phyloP scores from a whole-genome alignment of 306 rosid species.

The Cicer pinnatifidum region DNA sequence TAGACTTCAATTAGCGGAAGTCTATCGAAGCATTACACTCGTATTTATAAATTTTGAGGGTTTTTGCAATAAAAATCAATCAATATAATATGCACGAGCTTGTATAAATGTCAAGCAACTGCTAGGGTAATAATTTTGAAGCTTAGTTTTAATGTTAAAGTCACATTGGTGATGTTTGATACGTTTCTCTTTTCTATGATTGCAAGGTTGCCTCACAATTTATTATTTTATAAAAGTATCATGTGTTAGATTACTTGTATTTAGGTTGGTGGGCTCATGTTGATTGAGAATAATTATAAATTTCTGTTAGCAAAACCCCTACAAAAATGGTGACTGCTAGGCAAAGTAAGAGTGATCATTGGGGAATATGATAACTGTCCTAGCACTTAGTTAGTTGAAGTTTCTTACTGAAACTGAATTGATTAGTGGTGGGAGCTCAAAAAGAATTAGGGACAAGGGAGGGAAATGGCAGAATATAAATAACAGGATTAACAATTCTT shows the following conservation, averaged over 20 bases:
- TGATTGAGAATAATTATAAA: constrained; percentile 21
- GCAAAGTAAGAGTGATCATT: not conserved
- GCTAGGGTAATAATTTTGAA: constrained; percentile 12
- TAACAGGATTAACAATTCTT: constrained; percentile 20
- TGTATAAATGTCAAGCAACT: constrained; percentile 29
- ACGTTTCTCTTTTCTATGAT: not conserved
- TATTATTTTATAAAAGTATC: constrained; percentile 14
- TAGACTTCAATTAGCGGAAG: constrained; percentile 10
- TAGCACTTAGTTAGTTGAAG: not conserved
- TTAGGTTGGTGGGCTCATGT: constrained; percentile 29
- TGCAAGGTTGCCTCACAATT: constrained; percentile 10
- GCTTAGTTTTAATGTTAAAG: constrained; percentile 40
- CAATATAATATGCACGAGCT: not conserved
- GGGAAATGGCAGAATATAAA: constrained; percentile 8
- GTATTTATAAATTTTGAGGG: constrained; percentile 33
- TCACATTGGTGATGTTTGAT: constrained; percentile 7
- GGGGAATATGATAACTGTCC: constrained; percentile 18
- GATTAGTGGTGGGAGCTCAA: constrained; percentile 14
- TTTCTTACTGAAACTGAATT: not conserved
- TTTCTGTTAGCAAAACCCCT: constrained; percentile 5
- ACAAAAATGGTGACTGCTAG: not conserved
- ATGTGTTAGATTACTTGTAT: constrained; percentile 32
- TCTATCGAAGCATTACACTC: constrained; percentile 7
- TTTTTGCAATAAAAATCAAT: constrained; percentile 22
- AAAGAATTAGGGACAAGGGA: constrained; percentile 28